Conservation (phyloP, 202 grass and related monocot species). For the Schoenoplectus triqueter region DNA sequence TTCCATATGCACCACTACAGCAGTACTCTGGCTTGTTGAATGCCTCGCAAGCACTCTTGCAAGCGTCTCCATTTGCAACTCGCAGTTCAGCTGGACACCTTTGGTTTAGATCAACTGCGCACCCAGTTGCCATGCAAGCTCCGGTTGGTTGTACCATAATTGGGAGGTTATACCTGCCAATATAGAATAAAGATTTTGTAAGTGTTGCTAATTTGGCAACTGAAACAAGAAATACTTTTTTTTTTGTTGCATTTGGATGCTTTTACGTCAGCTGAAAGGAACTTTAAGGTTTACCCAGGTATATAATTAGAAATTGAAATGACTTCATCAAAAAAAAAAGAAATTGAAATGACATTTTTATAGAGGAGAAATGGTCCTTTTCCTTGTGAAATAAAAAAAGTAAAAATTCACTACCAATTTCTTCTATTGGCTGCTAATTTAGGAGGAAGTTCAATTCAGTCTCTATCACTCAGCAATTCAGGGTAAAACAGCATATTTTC, state of each 20-base stretch:
- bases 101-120: conserved; percentile 66
- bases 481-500: background rate
- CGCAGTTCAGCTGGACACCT: conserved; percentile 76
- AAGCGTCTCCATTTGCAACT: conserved; percentile 60
- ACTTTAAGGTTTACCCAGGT: background rate
- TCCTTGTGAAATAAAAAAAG: background rate
- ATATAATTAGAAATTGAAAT: background rate
- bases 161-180: conserved; percentile 73
- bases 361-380: conserved; percentile 13
- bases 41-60: conserved; percentile 89
- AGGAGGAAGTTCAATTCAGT: conserved; percentile 1
- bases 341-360: background rate
- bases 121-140: conserved; percentile 67
- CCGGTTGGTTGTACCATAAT: conserved; percentile 67
- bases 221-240: background rate
- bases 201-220: background rate
- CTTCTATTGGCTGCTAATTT: background rate
- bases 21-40: conserved; percentile 94
- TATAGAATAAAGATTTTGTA: conserved; percentile 7
- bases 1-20: conserved; percentile 85
- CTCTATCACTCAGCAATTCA: background rate
- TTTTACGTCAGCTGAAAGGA: background rate
- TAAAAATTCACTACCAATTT: background rate
- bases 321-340: no score
- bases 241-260: background rate